phyloP scores from a whole-genome alignment of 2,329 filamentous ascomycete species.

The Colletotrichum cordylinicola region DNA sequence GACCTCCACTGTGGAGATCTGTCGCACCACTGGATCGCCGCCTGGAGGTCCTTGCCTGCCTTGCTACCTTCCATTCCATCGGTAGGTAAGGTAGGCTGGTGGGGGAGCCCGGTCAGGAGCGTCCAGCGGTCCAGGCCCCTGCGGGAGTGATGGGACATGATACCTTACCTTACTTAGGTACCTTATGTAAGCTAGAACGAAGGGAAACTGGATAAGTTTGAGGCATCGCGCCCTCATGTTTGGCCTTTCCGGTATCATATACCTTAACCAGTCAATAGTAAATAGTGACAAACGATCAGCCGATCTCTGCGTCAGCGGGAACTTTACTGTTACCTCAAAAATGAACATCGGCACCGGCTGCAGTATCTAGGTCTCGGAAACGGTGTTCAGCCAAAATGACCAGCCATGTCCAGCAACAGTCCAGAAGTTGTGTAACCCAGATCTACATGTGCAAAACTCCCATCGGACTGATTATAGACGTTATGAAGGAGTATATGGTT shows the following conservation, averaged over 20 bases:
- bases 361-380: neutral
- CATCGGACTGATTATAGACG: neutral
- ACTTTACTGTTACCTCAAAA: neutral
- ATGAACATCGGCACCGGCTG: neutral
- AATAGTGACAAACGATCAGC: neutral
- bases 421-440: neutral
- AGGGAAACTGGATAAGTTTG: neutral
- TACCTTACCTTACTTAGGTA: neutral
- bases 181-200: neutral
- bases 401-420: neutral
- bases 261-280: neutral
- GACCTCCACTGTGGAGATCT: slow-evolving; percentile 2
- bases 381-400: neutral
- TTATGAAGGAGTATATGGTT: neutral
- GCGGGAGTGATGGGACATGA: neutral
- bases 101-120: neutral
- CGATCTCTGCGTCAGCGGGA: neutral
- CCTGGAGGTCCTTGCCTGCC: neutral
- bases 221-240: neutral
- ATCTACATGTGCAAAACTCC: neutral
- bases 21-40: neutral
- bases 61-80: neutral
- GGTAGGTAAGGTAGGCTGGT: neutral
- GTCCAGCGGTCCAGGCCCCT: neutral
- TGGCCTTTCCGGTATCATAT: neutral